phyloP scores from a whole-genome alignment of 129 eudicot genomes.

The Flaveria trinervia region DNA sequence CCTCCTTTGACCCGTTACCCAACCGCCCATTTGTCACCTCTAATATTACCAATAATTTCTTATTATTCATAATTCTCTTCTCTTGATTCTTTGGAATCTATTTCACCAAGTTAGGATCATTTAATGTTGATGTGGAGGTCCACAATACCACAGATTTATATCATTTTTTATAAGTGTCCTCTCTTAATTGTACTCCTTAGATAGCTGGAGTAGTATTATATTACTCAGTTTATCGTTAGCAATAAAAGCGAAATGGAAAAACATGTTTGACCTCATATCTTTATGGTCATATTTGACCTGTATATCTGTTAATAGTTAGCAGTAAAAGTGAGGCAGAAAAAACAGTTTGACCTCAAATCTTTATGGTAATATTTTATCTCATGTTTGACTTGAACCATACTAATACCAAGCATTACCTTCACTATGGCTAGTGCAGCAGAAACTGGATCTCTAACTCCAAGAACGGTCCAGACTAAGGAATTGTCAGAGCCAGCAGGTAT shows the following conservation, averaged over 20 bases:
- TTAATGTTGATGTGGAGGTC: not conserved
- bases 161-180: not conserved
- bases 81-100: not conserved
- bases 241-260: not conserved
- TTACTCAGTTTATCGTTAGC: not conserved
- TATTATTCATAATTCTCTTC: not conserved
- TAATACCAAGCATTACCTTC: conserved; percentile 55
- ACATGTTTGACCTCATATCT: conserved; percentile 10
- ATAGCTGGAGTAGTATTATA: not conserved
- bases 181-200: not conserved
- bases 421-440: conserved; percentile 97
- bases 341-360: conserved; percentile 11
- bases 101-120: not conserved
- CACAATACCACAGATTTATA: not conserved
- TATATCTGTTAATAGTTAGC: not conserved
- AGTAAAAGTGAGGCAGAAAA: not conserved
- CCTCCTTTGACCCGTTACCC: not conserved
- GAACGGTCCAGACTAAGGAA: conserved; percentile 98
- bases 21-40: not conserved
- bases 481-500: conserved; percentile 99
- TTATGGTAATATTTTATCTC: conserved; percentile 3
- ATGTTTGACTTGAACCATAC: conserved; percentile 13
- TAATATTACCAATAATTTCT: not conserved
- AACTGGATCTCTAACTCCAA: conserved; percentile 90
- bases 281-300: conserved; percentile 8